Evolutionary conservation across 2,329 filamentous ascomycete genomes (phyloP), one percentile per base, ranked within the genome.

Genomic region (Thelonectria rubi): DNA sequence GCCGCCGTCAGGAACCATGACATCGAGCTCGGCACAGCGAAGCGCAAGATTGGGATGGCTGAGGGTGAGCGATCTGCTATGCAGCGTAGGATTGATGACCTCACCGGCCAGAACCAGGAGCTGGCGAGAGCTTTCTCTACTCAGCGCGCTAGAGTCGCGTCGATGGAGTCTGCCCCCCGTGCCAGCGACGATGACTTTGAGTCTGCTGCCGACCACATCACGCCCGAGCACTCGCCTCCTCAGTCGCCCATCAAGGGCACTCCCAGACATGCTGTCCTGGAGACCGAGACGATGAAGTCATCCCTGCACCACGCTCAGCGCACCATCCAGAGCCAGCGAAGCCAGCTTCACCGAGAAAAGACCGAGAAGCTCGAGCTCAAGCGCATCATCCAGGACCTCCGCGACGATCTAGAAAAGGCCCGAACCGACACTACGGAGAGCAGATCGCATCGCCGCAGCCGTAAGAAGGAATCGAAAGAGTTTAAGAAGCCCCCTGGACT

Each of bases 341-440:
- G 91, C 76, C 97, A 94, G 72, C 91, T 98, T 48, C 94, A 99
- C 76, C 91, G 95, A 34, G 95, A 99, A 77, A 99, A 98, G 88
- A 97, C 94, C 0, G 95, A 99, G 77, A 99, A 97, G 82, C 86
- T 98, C 26, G 95, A 99, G 78, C 86, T 98, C 55, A 94, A 93
- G 78, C 91, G 94, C 62, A 92, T 99, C 86, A 86, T 98, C 30
- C 94, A 98, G 79, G 95, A 99, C 72, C 91, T 94, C 21, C 89
- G 94, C 37, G 95, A 99, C 74, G 95, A 99, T 72, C 80, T 99
- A 26, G 95, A 91, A 72, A 84, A 93, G 76, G 78, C 87, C 48
- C 86, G 88, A 62, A 86, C 81, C 58, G 85, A 87, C 32, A 79
- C 78, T 48, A 74, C 65, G 20, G 75, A 77, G 51, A 75, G 78